phyloP scores from a whole-genome alignment of 2,329 filamentous ascomycete genomes.

The Pseudocercospora musae region DNA sequence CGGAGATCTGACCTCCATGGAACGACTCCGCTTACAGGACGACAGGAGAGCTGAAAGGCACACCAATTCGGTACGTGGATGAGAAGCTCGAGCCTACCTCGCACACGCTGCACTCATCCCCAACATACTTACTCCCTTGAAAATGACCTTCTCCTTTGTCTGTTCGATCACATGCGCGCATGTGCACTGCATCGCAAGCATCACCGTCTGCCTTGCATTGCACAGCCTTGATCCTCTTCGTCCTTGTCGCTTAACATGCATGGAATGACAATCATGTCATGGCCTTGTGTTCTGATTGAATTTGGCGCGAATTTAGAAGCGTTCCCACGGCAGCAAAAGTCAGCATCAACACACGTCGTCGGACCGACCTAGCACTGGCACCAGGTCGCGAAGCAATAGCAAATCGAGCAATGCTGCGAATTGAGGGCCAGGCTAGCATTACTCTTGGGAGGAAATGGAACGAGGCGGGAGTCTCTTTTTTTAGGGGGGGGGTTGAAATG shows the following conservation, averaged over 20 bases:
- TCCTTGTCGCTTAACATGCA: conserved; percentile 10
- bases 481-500: conserved; percentile 8
- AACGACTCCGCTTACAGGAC: conserved; percentile 87
- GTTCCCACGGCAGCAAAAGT: conserved; percentile 24
- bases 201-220: conserved; percentile 6
- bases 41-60: conserved; percentile 53
- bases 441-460: conserved; percentile 2
- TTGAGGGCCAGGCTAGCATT: conserved; percentile 4
- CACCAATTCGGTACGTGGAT: conserved; percentile 38
- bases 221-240: conserved; percentile 12
- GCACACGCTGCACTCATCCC: conserved; percentile 19
- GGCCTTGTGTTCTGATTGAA: conserved; percentile 26
- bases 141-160: conserved; percentile 19
- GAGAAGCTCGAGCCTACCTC: conserved; percentile 23
- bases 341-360: conserved; percentile 15
- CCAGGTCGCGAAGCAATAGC: conserved; percentile 23
- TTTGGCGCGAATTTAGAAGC: conserved; percentile 24
- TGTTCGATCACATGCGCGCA: conserved; percentile 3
- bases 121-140: conserved; percentile 16
- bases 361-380: conserved; percentile 9
- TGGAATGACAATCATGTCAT: conserved; percentile 12
- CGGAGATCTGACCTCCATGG: conserved; percentile 72
- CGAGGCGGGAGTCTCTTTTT: conserved; percentile 8
- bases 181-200: neutral
- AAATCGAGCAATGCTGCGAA: conserved; percentile 16